Conservation (phyloP, 2,329 filamentous ascomycete genomes). For the Penicillium sp. region DNA sequence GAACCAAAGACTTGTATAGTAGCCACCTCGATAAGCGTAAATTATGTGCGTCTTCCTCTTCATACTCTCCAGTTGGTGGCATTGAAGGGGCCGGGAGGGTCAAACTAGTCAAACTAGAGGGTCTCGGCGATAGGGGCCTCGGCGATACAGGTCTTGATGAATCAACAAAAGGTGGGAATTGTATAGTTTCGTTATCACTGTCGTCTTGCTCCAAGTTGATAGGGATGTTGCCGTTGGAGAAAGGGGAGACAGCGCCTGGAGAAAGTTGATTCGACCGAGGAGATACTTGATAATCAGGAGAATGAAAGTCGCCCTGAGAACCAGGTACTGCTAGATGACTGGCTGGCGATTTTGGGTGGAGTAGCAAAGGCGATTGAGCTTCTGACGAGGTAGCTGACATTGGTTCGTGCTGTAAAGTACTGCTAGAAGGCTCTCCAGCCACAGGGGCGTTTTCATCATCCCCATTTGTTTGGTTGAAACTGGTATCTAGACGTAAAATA, state of each 20-base stretch:
- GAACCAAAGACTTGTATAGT: conserved; percentile 70
- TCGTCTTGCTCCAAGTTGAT: conserved; percentile 11
- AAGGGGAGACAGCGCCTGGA: conserved; percentile 28
- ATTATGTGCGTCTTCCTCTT: conserved; percentile 38
- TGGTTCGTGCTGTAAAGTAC: conserved; percentile 10
- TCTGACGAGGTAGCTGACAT: conserved; percentile 33
- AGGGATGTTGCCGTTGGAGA: conserved; percentile 19
- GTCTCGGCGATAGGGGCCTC: background rate
- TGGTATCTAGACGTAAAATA: conserved; percentile 23
- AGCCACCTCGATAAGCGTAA: conserved; percentile 64
- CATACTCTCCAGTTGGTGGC: background rate
- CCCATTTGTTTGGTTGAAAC: background rate
- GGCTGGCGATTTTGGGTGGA: conserved; percentile 26
- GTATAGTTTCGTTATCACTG: conserved; percentile 37
- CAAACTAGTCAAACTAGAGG: background rate
- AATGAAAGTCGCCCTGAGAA: conserved; percentile 32
- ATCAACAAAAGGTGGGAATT: conserved; percentile 68
- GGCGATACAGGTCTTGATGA: conserved; percentile 6
- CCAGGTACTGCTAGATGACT: conserved; percentile 41
- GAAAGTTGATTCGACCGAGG: conserved; percentile 16
- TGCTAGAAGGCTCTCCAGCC: background rate
- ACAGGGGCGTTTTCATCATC: background rate
- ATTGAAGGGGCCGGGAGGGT: background rate
- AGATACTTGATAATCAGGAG: conserved; percentile 32
- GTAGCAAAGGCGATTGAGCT: conserved; percentile 22